phyloP scores from a whole-genome alignment of 495 filamentous ascomycete genomes.

The Wilcoxina mikolae region DNA sequence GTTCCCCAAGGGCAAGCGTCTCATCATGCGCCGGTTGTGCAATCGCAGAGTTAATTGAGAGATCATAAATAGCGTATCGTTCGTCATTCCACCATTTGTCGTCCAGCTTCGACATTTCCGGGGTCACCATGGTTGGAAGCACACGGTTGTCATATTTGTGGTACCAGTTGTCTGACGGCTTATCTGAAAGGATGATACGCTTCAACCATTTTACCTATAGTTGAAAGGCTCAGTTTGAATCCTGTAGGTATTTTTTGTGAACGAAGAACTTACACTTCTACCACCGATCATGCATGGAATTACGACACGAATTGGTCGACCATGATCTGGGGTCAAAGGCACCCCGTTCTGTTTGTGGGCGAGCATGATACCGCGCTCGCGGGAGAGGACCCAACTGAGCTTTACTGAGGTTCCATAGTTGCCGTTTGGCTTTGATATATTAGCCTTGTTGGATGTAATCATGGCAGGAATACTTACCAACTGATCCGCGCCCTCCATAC shows the following conservation, averaged over 20 bases:
- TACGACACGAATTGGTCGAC: conserved; percentile 67
- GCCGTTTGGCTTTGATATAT: conserved; percentile 59
- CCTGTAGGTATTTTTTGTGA: too few species aligned
- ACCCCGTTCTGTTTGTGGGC: conserved; percentile 92
- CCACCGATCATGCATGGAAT: conserved; percentile 92
- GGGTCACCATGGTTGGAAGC: conserved; percentile 72
- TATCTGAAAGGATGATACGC: conserved; percentile 59
- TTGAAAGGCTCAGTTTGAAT: too few species aligned
- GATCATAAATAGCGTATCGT: conserved; percentile 85
- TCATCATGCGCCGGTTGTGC: conserved; percentile 77
- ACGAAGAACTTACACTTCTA: conserved; percentile 75
- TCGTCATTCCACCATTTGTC: conserved; percentile 80
- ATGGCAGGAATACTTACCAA: conserved; percentile 35
- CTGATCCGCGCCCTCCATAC: conserved; percentile 86
- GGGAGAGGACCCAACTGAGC: conserved; percentile 77
- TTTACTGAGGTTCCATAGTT: conserved; percentile 83
- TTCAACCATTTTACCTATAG: conserved; percentile 95
- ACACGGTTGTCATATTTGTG: conserved; percentile 93
- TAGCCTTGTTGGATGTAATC: conserved; percentile 5
- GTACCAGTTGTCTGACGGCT: conserved; percentile 89
- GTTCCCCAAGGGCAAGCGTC: conserved; percentile 36
- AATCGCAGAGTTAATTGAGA: conserved; percentile 74
- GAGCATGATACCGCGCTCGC: conserved; percentile 73
- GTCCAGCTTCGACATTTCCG: conserved; percentile 62
- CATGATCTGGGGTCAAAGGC: conserved; percentile 69